A percentile compares a stretch with the other conserved stretches of the same genome.
Conservation (phyloP, 2,329 filamentous ascomycete species). For the Fusarium secorum region DNA sequence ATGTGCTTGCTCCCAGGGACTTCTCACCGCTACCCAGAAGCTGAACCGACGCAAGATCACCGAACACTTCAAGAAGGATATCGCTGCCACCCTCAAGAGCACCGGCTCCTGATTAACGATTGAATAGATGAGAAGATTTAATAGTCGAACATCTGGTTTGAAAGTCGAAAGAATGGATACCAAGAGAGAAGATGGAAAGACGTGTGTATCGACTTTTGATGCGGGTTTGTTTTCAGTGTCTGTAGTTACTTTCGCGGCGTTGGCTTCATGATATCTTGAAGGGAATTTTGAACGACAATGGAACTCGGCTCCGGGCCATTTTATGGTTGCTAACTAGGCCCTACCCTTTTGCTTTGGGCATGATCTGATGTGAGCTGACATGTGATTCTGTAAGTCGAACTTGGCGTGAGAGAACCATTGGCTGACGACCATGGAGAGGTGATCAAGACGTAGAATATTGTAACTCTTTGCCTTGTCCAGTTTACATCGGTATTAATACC, state of each 20-base stretch:
- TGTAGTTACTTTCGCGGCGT: slow-evolving; percentile 41
- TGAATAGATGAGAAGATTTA: slow-evolving; percentile 2
- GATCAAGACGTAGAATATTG: not conserved
- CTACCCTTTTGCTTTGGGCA: not conserved
- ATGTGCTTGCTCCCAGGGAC: slow-evolving; percentile 52
- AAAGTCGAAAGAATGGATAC: slow-evolving; percentile 35
- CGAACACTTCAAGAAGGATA: slow-evolving; percentile 60
- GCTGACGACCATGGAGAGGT: not conserved
- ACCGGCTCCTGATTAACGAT: slow-evolving; percentile 27
- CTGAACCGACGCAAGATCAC: slow-evolving; percentile 63
- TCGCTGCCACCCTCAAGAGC: slow-evolving; percentile 53
- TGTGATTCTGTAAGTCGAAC: not conserved
- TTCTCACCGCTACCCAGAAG: slow-evolving; percentile 70
- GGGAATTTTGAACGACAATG: slow-evolving; percentile 26
- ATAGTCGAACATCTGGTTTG: slow-evolving; percentile 7
- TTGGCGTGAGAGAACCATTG: not conserved
- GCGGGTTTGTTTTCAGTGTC: slow-evolving; percentile 29
- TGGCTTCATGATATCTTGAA: slow-evolving; percentile 38
- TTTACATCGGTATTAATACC: not conserved
- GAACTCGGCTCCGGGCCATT: slow-evolving; percentile 14
- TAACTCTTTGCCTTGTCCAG: not conserved
- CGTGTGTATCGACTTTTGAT: slow-evolving; percentile 7
- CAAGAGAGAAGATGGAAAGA: slow-evolving; percentile 20
- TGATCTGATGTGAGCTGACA: not conserved
- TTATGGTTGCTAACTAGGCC: slow-evolving; percentile 15